A percentile compares a stretch with the other conserved stretches of the same genome.
Conservation (phyloP, 192 early-diverging fungal species). For the Linnemannia exigua region DNA sequence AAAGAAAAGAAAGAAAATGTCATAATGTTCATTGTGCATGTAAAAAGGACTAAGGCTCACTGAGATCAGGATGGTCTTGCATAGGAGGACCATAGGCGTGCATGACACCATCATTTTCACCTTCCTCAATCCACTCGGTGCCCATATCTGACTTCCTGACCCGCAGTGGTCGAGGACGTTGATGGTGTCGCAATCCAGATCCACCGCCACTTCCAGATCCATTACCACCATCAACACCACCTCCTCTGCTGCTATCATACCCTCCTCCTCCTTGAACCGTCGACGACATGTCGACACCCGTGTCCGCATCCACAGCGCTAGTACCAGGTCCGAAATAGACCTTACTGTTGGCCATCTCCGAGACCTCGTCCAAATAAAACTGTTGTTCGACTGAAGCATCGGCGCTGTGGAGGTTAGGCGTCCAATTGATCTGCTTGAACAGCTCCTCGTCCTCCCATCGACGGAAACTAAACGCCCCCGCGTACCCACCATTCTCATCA, state of each 20-base stretch:
- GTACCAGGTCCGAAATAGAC: conserved; percentile 16
- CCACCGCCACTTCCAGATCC: conserved; percentile 16
- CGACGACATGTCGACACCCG: conserved; percentile 26
- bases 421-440: conserved; percentile 56
- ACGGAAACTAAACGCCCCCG: conserved; percentile 32
- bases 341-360: conserved; percentile 12
- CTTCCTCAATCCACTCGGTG: conserved; percentile 56
- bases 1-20: background rate
- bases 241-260: background rate
- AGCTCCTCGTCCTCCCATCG: conserved; percentile 51
- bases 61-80: conserved; percentile 12
- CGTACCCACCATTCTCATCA: conserved; percentile 22
- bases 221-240: background rate
- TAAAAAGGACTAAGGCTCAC: conserved; percentile 7
- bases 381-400: conserved; percentile 47
- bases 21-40: background rate
- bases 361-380: conserved; percentile 46
- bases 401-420: conserved; percentile 33
- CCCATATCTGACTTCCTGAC: conserved; percentile 53
- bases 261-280: background rate
- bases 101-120: conserved; percentile 28
- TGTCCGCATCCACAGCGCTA: conserved; percentile 37
- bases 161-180: conserved; percentile 32
- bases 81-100: conserved; percentile 53
- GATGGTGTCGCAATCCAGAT: conserved; percentile 14